These are phyloP conservation scores for Coemansia guatemalensis DNA, from an alignment of 192 early-diverging fungal genomes.

Conservation along the genomic window DNA sequence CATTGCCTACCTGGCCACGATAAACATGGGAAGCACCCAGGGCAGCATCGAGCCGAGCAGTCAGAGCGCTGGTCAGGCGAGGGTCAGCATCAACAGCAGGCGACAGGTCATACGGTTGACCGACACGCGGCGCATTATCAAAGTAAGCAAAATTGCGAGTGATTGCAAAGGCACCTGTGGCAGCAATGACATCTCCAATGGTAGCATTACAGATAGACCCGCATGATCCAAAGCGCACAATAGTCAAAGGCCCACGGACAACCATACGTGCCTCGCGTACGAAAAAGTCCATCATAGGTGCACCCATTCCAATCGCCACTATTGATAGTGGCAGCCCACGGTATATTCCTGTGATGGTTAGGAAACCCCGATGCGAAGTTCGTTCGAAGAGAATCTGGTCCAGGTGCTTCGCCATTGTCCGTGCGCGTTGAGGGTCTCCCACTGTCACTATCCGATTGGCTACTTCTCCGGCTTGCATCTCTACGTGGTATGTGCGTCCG, in stretches of 20 bases:
- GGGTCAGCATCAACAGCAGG: constrained; percentile 60
- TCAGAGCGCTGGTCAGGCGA: constrained; percentile 50
- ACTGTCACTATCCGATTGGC: constrained; percentile 89
- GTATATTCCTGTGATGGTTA: constrained; percentile 85
- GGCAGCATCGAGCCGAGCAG: constrained; percentile 19
- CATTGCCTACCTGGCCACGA: constrained; percentile 69
- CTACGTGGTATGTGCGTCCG: constrained; percentile 84
- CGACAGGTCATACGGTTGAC: constrained; percentile 68
- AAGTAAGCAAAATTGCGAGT: constrained; percentile 79
- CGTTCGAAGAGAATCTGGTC: constrained; percentile 59
- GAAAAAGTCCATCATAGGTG: constrained; percentile 89
- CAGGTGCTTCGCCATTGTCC: constrained; percentile 60
- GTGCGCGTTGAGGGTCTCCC: constrained; percentile 77
- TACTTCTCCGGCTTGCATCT: constrained; percentile 72
- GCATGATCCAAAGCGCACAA: constrained; percentile 85
- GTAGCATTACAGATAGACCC: constrained; percentile 64
- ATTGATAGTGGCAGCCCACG: constrained; percentile 73
- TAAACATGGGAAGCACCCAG: constrained; percentile 50
- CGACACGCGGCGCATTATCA: constrained; percentile 3
- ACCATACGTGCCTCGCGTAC: constrained; percentile 83
- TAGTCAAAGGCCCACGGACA: constrained; percentile 70
- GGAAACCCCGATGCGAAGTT: constrained; percentile 73
- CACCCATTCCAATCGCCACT: constrained; percentile 85
- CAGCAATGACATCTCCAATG: constrained; percentile 71
- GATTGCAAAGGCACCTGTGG: constrained; percentile 62